phyloP scores from a whole-genome alignment of 176 grass and related monocot genomes.

The Oryza punctata region DNA sequence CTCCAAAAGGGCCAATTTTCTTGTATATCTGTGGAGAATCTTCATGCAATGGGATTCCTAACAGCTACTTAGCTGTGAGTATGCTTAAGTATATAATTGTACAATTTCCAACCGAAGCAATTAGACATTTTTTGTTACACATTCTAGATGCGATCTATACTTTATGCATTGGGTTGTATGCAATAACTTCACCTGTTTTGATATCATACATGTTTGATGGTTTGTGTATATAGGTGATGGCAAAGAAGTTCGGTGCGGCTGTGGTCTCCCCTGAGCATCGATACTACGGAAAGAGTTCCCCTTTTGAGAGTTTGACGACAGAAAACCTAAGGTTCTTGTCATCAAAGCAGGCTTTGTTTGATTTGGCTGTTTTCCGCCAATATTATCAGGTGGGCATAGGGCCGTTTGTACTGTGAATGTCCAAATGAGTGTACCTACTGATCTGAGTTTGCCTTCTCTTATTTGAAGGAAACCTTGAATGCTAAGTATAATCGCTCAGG shows the following conservation, averaged over 20 bases:
- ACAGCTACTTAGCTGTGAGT: conserved; percentile 91
- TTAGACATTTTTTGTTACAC: conserved; percentile 12
- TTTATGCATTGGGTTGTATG: conserved; percentile 4
- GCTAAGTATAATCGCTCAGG: conserved; percentile 71
- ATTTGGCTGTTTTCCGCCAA: conserved; percentile 92
- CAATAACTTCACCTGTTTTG: conserved; percentile 25
- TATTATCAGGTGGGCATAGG: conserved; percentile 75
- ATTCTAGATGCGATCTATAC: background rate
- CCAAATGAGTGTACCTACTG: conserved; percentile 4
- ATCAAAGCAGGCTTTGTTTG: conserved; percentile 96
- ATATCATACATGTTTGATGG: conserved; percentile 22
- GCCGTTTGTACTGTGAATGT: background rate
- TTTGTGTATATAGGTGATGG: conserved; percentile 63
- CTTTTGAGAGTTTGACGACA: conserved; percentile 77
- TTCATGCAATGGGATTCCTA: conserved; percentile 75
- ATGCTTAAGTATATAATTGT: conserved; percentile 12
- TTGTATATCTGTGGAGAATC: conserved; percentile 86
- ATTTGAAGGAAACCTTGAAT: conserved; percentile 79
- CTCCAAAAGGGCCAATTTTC: conserved; percentile 82
- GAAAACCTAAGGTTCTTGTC: conserved; percentile 86
- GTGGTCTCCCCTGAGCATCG: conserved; percentile 94
- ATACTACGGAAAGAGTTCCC: conserved; percentile 97
- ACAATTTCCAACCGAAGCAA: background rate
- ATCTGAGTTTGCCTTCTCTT: conserved; percentile 40
- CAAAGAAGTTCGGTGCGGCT: conserved; percentile 93